phyloP scores from a whole-genome alignment of 2,329 filamentous ascomycete genomes.

The Penicillium aurantiogriseum region DNA sequence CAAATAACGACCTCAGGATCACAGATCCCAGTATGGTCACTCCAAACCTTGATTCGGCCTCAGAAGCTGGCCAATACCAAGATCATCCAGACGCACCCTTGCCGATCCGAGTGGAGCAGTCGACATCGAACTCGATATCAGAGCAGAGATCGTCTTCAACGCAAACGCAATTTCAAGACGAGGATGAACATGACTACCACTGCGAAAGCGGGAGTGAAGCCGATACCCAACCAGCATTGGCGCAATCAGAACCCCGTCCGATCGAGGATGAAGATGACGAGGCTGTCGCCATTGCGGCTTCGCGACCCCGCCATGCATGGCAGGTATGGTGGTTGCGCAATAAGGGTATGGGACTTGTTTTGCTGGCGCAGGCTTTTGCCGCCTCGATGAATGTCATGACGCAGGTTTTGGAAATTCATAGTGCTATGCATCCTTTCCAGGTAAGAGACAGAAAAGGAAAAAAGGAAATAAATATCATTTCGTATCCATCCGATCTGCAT shows the following conservation, averaged over 20 bases:
- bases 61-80: neutral
- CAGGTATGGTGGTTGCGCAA: constrained; percentile 59
- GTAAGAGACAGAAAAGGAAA: constrained; percentile 28
- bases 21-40: neutral
- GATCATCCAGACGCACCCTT: constrained; percentile 23
- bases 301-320: constrained; percentile 29
- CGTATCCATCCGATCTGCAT: neutral
- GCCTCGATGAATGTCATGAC: constrained; percentile 83
- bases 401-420: constrained; percentile 67
- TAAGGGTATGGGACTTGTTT: constrained; percentile 70
- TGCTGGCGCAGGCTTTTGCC: constrained; percentile 75
- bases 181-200: neutral
- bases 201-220: constrained; percentile 4
- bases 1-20: constrained; percentile 3
- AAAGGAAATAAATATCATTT: neutral
- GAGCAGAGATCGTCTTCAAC: neutral
- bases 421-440: constrained; percentile 77
- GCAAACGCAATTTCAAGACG: neutral
- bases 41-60: neutral
- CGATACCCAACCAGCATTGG: constrained; percentile 3
- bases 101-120: constrained; percentile 1
- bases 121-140: neutral
- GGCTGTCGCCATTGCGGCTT: neutral
- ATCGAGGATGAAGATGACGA: constrained; percentile 8
- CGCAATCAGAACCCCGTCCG: constrained; percentile 20